A percentile compares a stretch with the other conserved stretches of the same genome.
These are phyloP conservation scores for Fraxinus paxiana DNA, from an alignment of 305 asterid species.

Conservation along the genomic window DNA sequence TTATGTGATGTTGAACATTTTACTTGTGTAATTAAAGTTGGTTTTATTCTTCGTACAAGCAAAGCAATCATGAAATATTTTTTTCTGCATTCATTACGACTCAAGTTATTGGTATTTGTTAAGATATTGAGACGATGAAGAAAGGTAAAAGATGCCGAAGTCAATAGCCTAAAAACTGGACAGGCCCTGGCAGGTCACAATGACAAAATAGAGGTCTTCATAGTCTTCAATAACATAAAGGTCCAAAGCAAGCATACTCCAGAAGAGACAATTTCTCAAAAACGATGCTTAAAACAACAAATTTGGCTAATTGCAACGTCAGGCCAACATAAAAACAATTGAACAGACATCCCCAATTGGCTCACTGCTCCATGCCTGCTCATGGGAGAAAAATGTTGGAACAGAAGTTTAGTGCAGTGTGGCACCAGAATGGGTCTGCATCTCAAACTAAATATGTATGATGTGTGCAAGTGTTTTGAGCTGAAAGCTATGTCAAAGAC, in stretches of 20 bases:
- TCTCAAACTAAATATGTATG: conserved; percentile 9
- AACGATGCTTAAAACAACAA: background rate
- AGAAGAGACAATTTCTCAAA: conserved; percentile 2
- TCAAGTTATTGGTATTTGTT: background rate
- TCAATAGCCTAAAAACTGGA: background rate
- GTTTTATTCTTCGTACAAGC: background rate
- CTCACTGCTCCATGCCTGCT: conserved; percentile 11
- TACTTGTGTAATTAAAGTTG: background rate
- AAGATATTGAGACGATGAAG: background rate
- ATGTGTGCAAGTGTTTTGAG: conserved; percentile 12
- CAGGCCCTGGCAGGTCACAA: background rate
- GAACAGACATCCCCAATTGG: conserved; percentile 4
- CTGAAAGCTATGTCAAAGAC: conserved; percentile 18
- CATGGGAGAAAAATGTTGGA: conserved; percentile 16
- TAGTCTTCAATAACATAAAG: background rate
- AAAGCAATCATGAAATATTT: background rate
- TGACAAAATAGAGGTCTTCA: background rate
- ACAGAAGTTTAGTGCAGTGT: conserved; percentile 3
- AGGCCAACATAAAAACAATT: background rate
- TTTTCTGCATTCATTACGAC: background rate
- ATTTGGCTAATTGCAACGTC: background rate
- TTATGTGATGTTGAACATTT: background rate
- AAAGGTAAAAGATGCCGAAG: background rate
- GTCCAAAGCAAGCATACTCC: conserved; percentile 1
- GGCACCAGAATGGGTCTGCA: background rate